These are phyloP conservation scores for Scleroderma bovista DNA, from an alignment of 768 basidiomycete species.

Conservation along the genomic window DNA sequence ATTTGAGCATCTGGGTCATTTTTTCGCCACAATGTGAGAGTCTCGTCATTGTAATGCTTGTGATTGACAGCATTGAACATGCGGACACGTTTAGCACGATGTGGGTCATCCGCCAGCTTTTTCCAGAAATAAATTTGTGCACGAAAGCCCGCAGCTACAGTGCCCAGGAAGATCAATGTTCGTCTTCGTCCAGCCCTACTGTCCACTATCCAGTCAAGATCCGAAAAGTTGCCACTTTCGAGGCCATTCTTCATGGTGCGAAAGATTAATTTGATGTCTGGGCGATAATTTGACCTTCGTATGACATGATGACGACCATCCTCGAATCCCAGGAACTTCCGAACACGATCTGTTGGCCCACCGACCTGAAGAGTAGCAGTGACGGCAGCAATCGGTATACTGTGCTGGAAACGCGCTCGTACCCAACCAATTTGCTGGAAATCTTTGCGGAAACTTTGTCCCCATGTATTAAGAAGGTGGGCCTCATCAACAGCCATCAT, in stretches of 20 bases:
- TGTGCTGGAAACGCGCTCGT: not conserved
- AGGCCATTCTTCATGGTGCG: slow-evolving; percentile 1
- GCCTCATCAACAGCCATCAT: slow-evolving; percentile 10
- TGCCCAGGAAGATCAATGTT: slow-evolving; percentile 6
- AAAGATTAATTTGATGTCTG: slow-evolving; percentile 4
- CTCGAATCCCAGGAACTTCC: slow-evolving; percentile 5
- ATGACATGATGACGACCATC: slow-evolving; percentile 3
- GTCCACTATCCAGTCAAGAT: slow-evolving; percentile 4
- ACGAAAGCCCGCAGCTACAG: slow-evolving; percentile 4
- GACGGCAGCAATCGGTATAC: not conserved
- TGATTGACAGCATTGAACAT: slow-evolving; percentile 9
- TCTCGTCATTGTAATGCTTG: too few species aligned
- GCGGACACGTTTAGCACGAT: not conserved
- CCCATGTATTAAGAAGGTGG: slow-evolving; percentile 10
- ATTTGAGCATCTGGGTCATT: too few species aligned
- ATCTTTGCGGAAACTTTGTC: slow-evolving; percentile 5
- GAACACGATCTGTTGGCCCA: slow-evolving; percentile 1
- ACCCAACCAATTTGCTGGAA: slow-evolving; percentile 11
- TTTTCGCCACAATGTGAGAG: too few species aligned
- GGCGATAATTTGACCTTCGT: slow-evolving; percentile 5
- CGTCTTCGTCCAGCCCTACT: not conserved
- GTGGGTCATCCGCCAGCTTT: not conserved
- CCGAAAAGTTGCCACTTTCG: not conserved
- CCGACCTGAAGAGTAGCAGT: slow-evolving; percentile 5
- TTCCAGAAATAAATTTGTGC: slow-evolving; percentile 1